A percentile compares a stretch with the other conserved stretches of the same genome.
Conservation (phyloP, 768 basidiomycete genomes). For the Austroboletus eburneus region DNA sequence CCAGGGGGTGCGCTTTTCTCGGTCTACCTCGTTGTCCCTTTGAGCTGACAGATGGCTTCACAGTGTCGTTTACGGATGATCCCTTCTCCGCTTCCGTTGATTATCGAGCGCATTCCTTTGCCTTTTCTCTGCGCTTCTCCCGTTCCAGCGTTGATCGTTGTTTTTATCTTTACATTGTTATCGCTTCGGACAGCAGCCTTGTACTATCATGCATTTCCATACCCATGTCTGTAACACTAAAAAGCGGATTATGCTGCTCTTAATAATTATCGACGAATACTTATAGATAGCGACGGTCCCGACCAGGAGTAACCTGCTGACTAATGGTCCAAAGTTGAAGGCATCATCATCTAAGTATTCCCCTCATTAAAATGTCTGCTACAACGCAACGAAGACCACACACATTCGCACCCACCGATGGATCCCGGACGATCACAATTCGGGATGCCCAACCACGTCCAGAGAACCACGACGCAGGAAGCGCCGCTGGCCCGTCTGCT, state of each 20-base stretch:
- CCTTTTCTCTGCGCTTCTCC: conserved; percentile 5
- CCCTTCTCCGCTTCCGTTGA: background rate
- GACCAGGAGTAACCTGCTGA: conserved; percentile 19
- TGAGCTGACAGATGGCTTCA: conserved; percentile 6
- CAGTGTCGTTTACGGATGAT: conserved; percentile 44
- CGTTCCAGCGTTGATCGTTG: conserved; percentile 29
- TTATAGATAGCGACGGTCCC: too few species aligned
- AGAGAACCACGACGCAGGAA: conserved; percentile 18
- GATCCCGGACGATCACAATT: conserved; percentile 53
- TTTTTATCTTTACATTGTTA: conserved; percentile 18
- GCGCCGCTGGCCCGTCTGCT: conserved; percentile 15
- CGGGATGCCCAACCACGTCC: conserved; percentile 33
- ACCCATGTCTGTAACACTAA: conserved; percentile 25
- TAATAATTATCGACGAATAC: conserved; percentile 18
- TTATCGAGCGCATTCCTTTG: conserved; percentile 9
- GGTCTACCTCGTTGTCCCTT: background rate
- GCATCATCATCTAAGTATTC: too few species aligned
- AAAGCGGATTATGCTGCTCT: conserved; percentile 10
- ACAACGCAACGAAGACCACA: conserved; percentile 30
- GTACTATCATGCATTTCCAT: conserved; percentile 26
- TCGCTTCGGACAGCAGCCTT: conserved; percentile 21
- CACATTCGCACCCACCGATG: conserved; percentile 44
- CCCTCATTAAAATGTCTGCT: too few species aligned
- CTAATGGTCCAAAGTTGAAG: too few species aligned
- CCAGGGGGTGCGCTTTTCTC: conserved; percentile 57